Evolutionary conservation across 73 alveolate species (phyloP).

Genomic region (Paramecium caudatum): DNA sequence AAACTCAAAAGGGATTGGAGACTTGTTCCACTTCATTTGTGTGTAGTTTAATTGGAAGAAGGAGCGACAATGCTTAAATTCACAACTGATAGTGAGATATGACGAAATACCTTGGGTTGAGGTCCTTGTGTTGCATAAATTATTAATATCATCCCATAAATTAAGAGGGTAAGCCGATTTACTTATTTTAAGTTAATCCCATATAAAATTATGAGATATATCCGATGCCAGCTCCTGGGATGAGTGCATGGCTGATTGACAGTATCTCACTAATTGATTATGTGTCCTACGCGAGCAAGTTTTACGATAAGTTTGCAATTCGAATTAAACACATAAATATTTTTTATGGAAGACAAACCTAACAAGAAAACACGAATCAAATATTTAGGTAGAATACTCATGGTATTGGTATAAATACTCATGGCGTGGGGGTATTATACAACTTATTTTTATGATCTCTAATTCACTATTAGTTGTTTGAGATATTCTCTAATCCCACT

Average conservation of each 20-base stretch:
- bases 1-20: conserved; percentile 38
- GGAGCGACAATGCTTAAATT: conserved; percentile 13
- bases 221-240: conserved; percentile 48
- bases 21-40: conserved; percentile 10
- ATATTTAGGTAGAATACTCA: neutral
- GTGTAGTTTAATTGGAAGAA: conserved; percentile 30
- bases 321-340: conserved; percentile 48
- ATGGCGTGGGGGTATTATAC: conserved; percentile 8
- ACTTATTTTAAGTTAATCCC: neutral
- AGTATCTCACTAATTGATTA: neutral
- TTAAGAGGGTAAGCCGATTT: neutral
- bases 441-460: conserved; percentile 27
- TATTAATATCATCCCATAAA: conserved; percentile 28
- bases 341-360: neutral
- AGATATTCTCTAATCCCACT: neutral
- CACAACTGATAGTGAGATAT: neutral
- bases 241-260: conserved; percentile 46
- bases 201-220: neutral
- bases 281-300: conserved; percentile 61
- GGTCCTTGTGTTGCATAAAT: neutral
- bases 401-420: neutral
- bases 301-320: conserved; percentile 17
- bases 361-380: neutral
- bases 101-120: neutral
- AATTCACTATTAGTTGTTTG: conserved; percentile 5